Evolutionary conservation across 768 basidiomycete species (phyloP), one percentile per base, ranked within the genome.

Genomic region (Clavulina sp.): DNA sequence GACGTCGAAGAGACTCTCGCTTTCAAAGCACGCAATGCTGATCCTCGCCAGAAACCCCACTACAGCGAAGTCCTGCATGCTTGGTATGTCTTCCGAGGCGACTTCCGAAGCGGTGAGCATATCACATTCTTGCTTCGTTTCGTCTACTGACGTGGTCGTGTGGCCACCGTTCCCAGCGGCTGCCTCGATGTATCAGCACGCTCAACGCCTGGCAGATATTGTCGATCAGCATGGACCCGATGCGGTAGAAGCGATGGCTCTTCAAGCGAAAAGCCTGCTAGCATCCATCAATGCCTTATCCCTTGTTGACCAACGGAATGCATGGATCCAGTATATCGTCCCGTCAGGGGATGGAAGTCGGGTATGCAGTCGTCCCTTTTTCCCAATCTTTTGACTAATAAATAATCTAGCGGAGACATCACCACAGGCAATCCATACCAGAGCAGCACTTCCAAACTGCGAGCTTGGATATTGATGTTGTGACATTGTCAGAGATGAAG

Each of bases 41-140:
- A 99, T 66, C 89, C 93, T 47, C 76, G 85, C 41, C 67, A 80
- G 34, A 75, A 73, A 33, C 92, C 92, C 0, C 80, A 78, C 61
- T 97, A 93, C 68, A 80, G 88, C 32, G 76, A 78, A 59, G 86
- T 97, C 50, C 67, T 97, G n/a, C 93, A 95, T 65, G 81, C 87
- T 44, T 97, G 89, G 89, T 82, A 89, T 63, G 75, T 82, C 58
- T 73, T 75, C 52, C 73, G 85, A 62, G 84, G 85, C 26, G 89
- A 96, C 63, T 89, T 91, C 66, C 77, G 88, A 49, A 88, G 77
- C 63, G 95, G 93, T 92, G 63, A 65, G 77, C 70, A 18, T 36
- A 48, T 18, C 23, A 36, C 6, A 16, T 21, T 51, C 5, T 29
- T 36, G n/a, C 13, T 49, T 3, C 47, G 19, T 16, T 31, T 21